Conservation (phyloP, 768 basidiomycete genomes). For the Auricularia sp. region DNA sequence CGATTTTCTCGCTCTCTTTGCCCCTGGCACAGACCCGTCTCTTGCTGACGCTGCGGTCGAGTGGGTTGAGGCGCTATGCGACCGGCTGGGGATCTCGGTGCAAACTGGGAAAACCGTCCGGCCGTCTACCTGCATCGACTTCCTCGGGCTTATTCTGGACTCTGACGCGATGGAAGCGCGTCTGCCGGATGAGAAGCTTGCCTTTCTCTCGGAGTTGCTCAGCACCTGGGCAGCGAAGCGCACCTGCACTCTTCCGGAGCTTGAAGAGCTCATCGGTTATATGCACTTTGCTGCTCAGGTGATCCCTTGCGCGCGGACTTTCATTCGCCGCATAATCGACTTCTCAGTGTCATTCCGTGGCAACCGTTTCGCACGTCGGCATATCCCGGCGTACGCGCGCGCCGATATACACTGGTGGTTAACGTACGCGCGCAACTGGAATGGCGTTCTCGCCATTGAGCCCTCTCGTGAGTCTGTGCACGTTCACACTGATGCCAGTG, state of each 20-base stretch:
- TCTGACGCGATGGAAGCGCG: too few species aligned
- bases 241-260: constrained; percentile 15
- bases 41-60: too few species aligned
- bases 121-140: too few species aligned
- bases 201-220: constrained; percentile 19
- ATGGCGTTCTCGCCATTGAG: constrained; percentile 15
- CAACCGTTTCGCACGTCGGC: constrained; percentile 9
- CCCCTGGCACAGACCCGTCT: too few species aligned
- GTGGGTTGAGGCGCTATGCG: too few species aligned
- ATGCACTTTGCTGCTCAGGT: constrained; percentile 27
- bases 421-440: constrained; percentile 18
- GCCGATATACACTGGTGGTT: constrained; percentile 26
- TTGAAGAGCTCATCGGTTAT: constrained; percentile 24
- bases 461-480: constrained; percentile 5
- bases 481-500: constrained; percentile 25
- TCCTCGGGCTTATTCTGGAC: too few species aligned
- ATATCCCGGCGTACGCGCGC: constrained; percentile 14
- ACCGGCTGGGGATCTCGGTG: too few species aligned
- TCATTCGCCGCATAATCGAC: constrained; percentile 15
- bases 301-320: constrained; percentile 20
- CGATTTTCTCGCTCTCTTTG: too few species aligned
- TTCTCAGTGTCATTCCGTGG: constrained; percentile 11
- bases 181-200: constrained; percentile 14
- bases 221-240: constrained; percentile 16
- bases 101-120: too few species aligned